A percentile compares a stretch with the other conserved stretches of the same genome.
Evolutionary conservation across 139 green algal species (phyloP).

Genomic region (Auxenochlorella pyrenoidosa): DNA sequence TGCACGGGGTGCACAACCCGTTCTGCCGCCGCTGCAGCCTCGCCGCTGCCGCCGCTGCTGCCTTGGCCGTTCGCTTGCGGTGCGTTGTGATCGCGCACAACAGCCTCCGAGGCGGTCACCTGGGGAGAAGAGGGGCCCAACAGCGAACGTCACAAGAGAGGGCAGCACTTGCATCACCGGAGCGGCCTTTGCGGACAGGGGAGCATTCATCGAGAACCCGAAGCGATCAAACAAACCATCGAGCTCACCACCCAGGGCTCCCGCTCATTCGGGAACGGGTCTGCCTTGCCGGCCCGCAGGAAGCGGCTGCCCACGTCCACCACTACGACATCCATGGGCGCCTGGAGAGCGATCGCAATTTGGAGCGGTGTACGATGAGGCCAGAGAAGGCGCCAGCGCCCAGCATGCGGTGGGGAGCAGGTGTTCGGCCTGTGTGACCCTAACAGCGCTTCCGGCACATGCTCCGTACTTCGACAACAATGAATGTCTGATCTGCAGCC

Average conservation of each 20-base stretch:
- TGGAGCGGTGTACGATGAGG: neutral
- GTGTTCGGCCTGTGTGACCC: too few species aligned
- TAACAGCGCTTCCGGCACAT: neutral
- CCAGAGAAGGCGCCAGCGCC: neutral
- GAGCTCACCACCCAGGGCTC: conserved; percentile 63
- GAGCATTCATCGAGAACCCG: too few species aligned
- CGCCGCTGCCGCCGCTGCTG: neutral
- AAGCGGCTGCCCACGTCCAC: conserved; percentile 73
- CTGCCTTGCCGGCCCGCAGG: conserved; percentile 71
- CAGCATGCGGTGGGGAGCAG: neutral
- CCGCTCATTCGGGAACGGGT: conserved; percentile 68
- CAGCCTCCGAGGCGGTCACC: neutral
- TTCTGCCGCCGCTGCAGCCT: neutral
- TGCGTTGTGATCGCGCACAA: neutral
- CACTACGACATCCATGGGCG: conserved; percentile 49
- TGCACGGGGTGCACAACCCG: conserved; percentile 7
- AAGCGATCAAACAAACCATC: too few species aligned
- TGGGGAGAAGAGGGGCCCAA: neutral
- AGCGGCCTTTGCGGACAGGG: too few species aligned
- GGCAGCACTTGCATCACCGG: too few species aligned
- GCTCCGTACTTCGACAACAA: neutral
- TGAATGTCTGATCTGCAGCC: neutral
- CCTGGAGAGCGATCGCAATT: neutral
- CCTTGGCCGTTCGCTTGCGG: neutral
- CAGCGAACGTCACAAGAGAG: too few species aligned